phyloP scores from a whole-genome alignment of 169 alveolate species.

The Besnoitia besnoiti region DNA sequence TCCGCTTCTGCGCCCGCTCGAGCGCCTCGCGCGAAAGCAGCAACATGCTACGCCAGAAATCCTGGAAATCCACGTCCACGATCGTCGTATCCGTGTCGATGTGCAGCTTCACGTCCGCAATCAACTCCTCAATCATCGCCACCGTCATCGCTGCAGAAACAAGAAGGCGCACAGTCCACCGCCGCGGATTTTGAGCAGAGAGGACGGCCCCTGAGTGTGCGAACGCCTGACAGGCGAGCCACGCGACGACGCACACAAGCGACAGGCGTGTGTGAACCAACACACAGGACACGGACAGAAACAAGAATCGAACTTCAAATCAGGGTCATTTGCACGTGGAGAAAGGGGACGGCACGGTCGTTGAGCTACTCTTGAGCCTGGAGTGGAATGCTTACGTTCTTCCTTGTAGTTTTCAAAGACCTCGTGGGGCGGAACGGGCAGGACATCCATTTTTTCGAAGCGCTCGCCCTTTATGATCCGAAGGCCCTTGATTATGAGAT shows the following conservation, averaged over 20 bases:
- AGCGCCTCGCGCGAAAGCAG: slow-evolving; percentile 44
- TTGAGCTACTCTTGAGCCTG: too few species aligned
- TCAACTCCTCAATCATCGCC: slow-evolving; percentile 48
- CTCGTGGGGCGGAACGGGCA: slow-evolving; percentile 62
- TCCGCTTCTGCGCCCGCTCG: slow-evolving; percentile 41
- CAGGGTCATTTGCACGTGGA: too few species aligned
- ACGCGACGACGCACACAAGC: not conserved
- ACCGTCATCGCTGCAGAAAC: slow-evolving; percentile 49
- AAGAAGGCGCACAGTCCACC: not conserved
- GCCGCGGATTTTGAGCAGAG: too few species aligned
- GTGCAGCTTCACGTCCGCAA: slow-evolving; percentile 54
- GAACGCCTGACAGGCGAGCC: too few species aligned
- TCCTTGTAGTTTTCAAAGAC: slow-evolving; percentile 48
- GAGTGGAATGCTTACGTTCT: slow-evolving; percentile 15
- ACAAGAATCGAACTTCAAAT: too few species aligned
- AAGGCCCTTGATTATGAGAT: slow-evolving; percentile 57
- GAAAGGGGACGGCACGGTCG: too few species aligned
- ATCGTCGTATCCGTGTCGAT: slow-evolving; percentile 55
- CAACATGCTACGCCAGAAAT: slow-evolving; percentile 60
- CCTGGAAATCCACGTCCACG: slow-evolving; percentile 59
- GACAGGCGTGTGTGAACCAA: not conserved
- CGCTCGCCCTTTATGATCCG: slow-evolving; percentile 57
- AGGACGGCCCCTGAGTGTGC: too few species aligned
- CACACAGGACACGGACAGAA: too few species aligned
- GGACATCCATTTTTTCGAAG: slow-evolving; percentile 43